Evolutionary conservation across 306 rosid species (phyloP).

Genomic region (Cercis canadensis): DNA sequence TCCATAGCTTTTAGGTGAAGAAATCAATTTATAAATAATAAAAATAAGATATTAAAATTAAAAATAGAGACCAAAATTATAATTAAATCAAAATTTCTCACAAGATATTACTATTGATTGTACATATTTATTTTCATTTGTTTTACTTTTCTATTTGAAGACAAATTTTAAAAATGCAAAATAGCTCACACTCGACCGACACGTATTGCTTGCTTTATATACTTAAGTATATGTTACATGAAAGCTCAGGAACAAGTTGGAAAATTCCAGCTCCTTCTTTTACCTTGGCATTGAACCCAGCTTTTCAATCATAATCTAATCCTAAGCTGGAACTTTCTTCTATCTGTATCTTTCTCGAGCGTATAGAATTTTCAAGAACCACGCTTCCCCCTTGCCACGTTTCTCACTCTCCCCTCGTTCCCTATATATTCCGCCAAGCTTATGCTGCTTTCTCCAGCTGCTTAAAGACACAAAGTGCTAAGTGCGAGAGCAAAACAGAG

Average conservation of each 20-base stretch:
- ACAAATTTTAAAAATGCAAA: too few relatives aligned
- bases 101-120: too few relatives aligned
- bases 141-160: too few relatives aligned
- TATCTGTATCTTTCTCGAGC: conserved; percentile 19
- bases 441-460: background rate
- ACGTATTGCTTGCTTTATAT: too few relatives aligned
- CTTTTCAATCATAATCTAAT: conserved; percentile 1
- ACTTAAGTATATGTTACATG: background rate
- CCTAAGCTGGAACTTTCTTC: conserved; percentile 41
- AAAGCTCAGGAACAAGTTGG: conserved; percentile 48
- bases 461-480: background rate
- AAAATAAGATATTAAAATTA: too few relatives aligned
- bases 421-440: conserved; percentile 11
- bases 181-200: too few relatives aligned
- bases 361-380: conserved; percentile 40
- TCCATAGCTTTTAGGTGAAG: too few relatives aligned
- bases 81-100: too few relatives aligned
- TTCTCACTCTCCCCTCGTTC: conserved; percentile 6
- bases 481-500: background rate
- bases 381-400: background rate
- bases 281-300: background rate
- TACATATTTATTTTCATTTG: too few relatives aligned
- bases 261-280: conserved; percentile 36
- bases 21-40: too few relatives aligned
- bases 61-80: too few relatives aligned